Percentiles rank a stretch among this genome's conserved stretches.
These are phyloP conservation scores for Ceratocystis colombiana DNA, from an alignment of 2,329 filamentous ascomycete species.

Conservation along the genomic window DNA sequence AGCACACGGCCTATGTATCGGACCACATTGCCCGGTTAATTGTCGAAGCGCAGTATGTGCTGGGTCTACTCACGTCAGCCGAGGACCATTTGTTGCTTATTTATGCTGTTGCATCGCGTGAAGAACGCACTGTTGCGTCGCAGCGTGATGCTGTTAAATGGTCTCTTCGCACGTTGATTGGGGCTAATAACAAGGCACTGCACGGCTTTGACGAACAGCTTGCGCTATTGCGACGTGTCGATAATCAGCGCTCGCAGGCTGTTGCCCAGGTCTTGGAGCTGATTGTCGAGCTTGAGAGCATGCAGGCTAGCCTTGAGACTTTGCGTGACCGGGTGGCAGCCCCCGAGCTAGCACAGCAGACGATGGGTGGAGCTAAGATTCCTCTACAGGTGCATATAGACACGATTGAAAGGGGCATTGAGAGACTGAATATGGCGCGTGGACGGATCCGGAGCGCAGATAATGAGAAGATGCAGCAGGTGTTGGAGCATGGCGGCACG, in stretches of 20 bases:
- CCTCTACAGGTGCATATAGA: constrained; percentile 66
- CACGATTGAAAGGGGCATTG: constrained; percentile 60
- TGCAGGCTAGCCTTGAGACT: constrained; percentile 60
- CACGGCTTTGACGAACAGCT: constrained; percentile 55
- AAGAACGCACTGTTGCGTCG: constrained; percentile 48
- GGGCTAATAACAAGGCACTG: constrained; percentile 53
- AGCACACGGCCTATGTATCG: constrained; percentile 59
- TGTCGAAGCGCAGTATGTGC: constrained; percentile 56
- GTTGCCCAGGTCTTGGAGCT: constrained; percentile 59
- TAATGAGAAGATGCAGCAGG: constrained; percentile 46
- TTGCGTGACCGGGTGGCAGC: constrained; percentile 59
- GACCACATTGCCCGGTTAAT: constrained; percentile 60
- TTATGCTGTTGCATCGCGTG: constrained; percentile 55
- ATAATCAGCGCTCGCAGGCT: constrained; percentile 53
- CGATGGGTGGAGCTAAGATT: constrained; percentile 35
- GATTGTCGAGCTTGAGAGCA: constrained; percentile 62
- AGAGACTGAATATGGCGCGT: constrained; percentile 57
- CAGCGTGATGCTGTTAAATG: constrained; percentile 57
- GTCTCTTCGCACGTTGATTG: constrained; percentile 63
- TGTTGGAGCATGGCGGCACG: constrained; percentile 38
- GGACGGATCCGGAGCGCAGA: constrained; percentile 49
- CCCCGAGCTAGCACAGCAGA: constrained; percentile 49
- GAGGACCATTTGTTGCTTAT: constrained; percentile 62
- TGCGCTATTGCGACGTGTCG: constrained; percentile 54
- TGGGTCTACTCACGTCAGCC: constrained; percentile 54